Evolutionary conservation across 352 stramenopile species (phyloP).

Genomic region (Globisporangium viniferum): DNA sequence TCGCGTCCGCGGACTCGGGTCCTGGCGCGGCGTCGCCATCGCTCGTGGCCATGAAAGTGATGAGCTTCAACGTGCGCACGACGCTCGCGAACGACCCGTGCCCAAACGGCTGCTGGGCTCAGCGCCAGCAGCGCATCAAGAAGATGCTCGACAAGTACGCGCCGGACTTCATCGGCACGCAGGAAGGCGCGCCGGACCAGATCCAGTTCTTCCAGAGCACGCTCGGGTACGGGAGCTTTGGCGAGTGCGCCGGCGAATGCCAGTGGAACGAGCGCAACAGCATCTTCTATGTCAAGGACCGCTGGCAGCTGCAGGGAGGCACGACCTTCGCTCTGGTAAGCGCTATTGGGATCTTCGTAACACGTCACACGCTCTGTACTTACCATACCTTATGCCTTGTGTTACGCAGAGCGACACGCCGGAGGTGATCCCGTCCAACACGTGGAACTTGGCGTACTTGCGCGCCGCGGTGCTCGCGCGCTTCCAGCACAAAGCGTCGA

Average conservation of each 20-base stretch:
- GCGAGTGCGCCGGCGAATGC: conserved; percentile 60
- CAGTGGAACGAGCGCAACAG: conserved; percentile 59
- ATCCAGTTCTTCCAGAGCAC: conserved; percentile 43
- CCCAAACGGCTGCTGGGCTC: conserved; percentile 56
- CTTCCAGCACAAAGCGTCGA: conserved; percentile 34
- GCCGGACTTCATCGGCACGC: conserved; percentile 64
- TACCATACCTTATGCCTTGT: background rate
- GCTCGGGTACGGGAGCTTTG: conserved; percentile 40
- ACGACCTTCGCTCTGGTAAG: conserved; percentile 60
- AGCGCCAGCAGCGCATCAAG: conserved; percentile 41
- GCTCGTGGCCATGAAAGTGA: conserved; percentile 35
- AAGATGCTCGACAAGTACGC: conserved; percentile 40
- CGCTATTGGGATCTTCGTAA: background rate
- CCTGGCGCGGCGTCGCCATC: background rate
- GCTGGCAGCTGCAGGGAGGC: conserved; percentile 37
- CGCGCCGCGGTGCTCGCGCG: conserved; percentile 52
- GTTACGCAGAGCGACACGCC: conserved; percentile 56
- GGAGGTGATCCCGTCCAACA: conserved; percentile 49
- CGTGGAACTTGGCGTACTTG: conserved; percentile 63
- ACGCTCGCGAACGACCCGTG: conserved; percentile 60
- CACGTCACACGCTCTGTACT: background rate
- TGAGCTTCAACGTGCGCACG: conserved; percentile 76
- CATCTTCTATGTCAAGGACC: conserved; percentile 55
- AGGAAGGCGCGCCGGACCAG: conserved; percentile 59
- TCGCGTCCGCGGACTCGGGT: background rate